Conservation (phyloP, 108 stramenopile species). For the Cyclotella cryptica region DNA sequence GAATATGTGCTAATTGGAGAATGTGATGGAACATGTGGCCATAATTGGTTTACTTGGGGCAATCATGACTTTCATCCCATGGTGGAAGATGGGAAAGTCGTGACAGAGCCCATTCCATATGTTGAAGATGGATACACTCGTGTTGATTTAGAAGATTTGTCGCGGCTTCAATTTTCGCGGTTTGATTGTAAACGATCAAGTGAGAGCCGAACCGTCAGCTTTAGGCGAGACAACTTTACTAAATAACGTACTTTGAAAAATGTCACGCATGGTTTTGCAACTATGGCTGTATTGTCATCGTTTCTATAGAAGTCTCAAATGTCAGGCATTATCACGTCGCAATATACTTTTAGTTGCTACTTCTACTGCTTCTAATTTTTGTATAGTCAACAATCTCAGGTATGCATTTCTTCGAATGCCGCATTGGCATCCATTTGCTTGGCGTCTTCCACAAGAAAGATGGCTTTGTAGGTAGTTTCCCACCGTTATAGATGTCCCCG, state of each 20-base stretch:
- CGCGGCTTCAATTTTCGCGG: slow-evolving; percentile 68
- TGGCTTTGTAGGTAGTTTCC: slow-evolving; percentile 31
- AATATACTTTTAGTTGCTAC: neutral
- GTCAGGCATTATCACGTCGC: too few relatives aligned
- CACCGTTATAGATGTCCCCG: slow-evolving; percentile 19
- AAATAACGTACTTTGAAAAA: too few relatives aligned
- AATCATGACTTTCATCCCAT: slow-evolving; percentile 55
- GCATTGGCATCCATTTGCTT: slow-evolving; percentile 59
- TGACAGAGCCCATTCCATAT: slow-evolving; percentile 44
- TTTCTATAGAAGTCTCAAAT: too few relatives aligned
- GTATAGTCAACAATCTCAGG: slow-evolving; percentile 59
- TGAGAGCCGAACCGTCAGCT: slow-evolving; percentile 76
- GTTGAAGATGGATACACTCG: slow-evolving; percentile 73
- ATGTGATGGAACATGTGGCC: slow-evolving; percentile 80
- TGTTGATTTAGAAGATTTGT: slow-evolving; percentile 63
- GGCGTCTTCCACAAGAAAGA: slow-evolving; percentile 56
- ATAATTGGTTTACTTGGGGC: slow-evolving; percentile 87
- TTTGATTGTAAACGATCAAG: slow-evolving; percentile 73
- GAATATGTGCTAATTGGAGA: slow-evolving; percentile 91
- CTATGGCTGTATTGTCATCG: too few relatives aligned
- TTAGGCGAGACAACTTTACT: slow-evolving; percentile 30
- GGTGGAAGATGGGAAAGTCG: slow-evolving; percentile 5
- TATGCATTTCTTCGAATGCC: slow-evolving; percentile 37
- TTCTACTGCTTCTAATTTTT: slow-evolving; percentile 18
- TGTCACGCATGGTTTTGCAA: too few relatives aligned